Percentiles rank a stretch among this genome's conserved stretches.
These are phyloP conservation scores for Simplicillium aogashimaense DNA, from an alignment of 2,329 filamentous ascomycete genomes.

Conservation along the genomic window DNA sequence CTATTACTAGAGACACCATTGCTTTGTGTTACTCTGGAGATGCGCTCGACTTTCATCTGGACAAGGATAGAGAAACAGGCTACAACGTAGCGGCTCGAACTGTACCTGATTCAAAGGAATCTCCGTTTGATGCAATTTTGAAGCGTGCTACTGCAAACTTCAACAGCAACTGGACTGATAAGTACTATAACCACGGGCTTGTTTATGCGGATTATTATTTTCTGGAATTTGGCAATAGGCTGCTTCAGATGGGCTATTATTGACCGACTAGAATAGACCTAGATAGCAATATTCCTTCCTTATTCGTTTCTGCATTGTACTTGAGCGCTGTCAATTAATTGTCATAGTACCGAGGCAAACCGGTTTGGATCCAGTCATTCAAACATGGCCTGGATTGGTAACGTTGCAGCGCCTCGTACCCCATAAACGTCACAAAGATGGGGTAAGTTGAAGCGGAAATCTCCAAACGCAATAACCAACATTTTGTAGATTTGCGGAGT, in stretches of 20 bases:
- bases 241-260: slow-evolving; percentile 24
- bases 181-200: slow-evolving; percentile 26
- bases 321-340: too few relatives aligned
- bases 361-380: too few relatives aligned
- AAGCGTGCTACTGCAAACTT: slow-evolving; percentile 23
- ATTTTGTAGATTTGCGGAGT: too few relatives aligned
- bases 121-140: slow-evolving; percentile 19
- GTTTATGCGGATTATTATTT: slow-evolving; percentile 41
- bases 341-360: too few relatives aligned
- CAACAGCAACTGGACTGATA: slow-evolving; percentile 16
- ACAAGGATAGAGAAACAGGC: not conserved
- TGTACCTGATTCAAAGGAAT: not conserved
- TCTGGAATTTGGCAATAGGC: slow-evolving; percentile 34
- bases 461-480: too few relatives aligned
- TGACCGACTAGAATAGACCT: not conserved
- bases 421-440: too few relatives aligned
- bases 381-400: too few relatives aligned
- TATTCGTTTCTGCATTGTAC: too few relatives aligned
- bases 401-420: too few relatives aligned
- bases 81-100: not conserved
- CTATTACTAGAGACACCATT: slow-evolving; percentile 19
- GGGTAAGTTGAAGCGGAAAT: too few relatives aligned
- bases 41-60: slow-evolving; percentile 8
- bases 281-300: not conserved
- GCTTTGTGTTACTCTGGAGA: slow-evolving; percentile 17